Evolutionary conservation across 2,329 filamentous ascomycete genomes (phyloP).

Genomic region (Aciculosporium take): DNA sequence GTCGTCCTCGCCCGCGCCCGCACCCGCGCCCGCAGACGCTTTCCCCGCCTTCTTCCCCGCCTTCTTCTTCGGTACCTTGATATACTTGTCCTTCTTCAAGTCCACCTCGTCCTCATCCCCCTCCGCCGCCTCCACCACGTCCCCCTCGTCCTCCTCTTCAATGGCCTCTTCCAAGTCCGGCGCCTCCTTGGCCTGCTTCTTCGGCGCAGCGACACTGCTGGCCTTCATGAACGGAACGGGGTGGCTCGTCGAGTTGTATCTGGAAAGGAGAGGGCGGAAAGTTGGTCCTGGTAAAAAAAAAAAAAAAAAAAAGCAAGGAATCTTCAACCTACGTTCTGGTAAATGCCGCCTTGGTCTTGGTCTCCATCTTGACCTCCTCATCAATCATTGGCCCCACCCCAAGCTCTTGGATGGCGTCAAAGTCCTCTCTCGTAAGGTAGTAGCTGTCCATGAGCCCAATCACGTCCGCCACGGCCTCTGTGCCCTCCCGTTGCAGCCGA

Average conservation of each 20-base stretch:
- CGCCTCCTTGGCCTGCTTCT: conserved; percentile 57
- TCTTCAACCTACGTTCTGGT: conserved; percentile 58
- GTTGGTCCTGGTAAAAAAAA: background rate
- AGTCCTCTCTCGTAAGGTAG: conserved; percentile 87
- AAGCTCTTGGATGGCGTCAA: conserved; percentile 82
- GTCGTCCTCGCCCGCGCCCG: too few species aligned
- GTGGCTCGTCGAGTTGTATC: conserved; percentile 76
- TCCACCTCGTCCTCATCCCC: conserved; percentile 65
- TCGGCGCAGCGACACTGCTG: conserved; percentile 57
- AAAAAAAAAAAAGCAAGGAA: background rate
- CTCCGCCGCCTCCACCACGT: conserved; percentile 40
- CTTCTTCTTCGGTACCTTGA: conserved; percentile 74
- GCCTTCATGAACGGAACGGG: conserved; percentile 96
- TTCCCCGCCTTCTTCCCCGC: conserved; percentile 28
- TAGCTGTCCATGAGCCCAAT: conserved; percentile 97
- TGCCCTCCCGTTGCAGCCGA: conserved; percentile 62
- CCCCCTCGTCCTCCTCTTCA: conserved; percentile 75
- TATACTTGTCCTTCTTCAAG: conserved; percentile 88
- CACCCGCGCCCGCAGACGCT: conserved; percentile 33
- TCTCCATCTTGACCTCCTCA: conserved; percentile 61
- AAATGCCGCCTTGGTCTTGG: conserved; percentile 77
- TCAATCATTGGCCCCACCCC: conserved; percentile 76
- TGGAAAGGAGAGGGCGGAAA: conserved; percentile 19
- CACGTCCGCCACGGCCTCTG: conserved; percentile 64
- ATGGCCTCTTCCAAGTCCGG: conserved; percentile 95